These are phyloP conservation scores for Suillus placidus DNA, from an alignment of 768 basidiomycete genomes.

Conservation along the genomic window DNA sequence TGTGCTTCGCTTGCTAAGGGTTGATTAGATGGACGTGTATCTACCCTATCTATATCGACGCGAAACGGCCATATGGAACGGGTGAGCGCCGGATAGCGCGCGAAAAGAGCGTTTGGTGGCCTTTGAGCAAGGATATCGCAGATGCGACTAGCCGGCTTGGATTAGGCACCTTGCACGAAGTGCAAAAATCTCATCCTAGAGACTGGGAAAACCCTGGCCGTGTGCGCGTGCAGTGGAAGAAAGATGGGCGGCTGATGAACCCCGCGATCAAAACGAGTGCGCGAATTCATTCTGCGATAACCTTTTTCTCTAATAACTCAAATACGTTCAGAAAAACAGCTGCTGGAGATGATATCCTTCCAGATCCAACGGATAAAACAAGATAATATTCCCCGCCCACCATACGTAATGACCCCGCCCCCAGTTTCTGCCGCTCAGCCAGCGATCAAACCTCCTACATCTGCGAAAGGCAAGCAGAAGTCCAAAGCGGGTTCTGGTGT, in stretches of 20 bases:
- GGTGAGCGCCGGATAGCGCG: slow-evolving; percentile 84
- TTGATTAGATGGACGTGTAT: slow-evolving; percentile 85
- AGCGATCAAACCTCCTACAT: slow-evolving; percentile 33
- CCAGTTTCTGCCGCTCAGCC: slow-evolving; percentile 32
- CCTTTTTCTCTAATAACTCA: background rate
- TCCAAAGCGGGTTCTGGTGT: slow-evolving; percentile 44
- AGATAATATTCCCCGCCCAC: slow-evolving; percentile 66
- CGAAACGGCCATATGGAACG: slow-evolving; percentile 83
- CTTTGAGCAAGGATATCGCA: slow-evolving; percentile 89
- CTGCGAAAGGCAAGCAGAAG: slow-evolving; percentile 57
- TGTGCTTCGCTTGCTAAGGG: slow-evolving; percentile 12
- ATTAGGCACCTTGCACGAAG: slow-evolving; percentile 83
- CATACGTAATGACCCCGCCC: slow-evolving; percentile 48
- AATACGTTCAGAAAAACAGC: slow-evolving; percentile 64
- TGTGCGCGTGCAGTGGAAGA: slow-evolving; percentile 92
- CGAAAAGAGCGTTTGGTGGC: slow-evolving; percentile 89
- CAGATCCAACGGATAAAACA: slow-evolving; percentile 76
- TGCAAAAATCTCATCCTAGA: slow-evolving; percentile 86
- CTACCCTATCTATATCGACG: slow-evolving; percentile 97
- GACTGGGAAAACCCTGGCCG: slow-evolving; percentile 99
- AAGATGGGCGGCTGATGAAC: slow-evolving; percentile 69
- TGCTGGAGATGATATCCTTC: slow-evolving; percentile 72
- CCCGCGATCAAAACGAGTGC: slow-evolving; percentile 74
- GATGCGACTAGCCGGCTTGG: slow-evolving; percentile 79
- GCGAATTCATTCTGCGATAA: slow-evolving; percentile 29